These are phyloP conservation scores for Mimosa bimucronata DNA, from an alignment of 306 rosid species.

Conservation along the genomic window DNA sequence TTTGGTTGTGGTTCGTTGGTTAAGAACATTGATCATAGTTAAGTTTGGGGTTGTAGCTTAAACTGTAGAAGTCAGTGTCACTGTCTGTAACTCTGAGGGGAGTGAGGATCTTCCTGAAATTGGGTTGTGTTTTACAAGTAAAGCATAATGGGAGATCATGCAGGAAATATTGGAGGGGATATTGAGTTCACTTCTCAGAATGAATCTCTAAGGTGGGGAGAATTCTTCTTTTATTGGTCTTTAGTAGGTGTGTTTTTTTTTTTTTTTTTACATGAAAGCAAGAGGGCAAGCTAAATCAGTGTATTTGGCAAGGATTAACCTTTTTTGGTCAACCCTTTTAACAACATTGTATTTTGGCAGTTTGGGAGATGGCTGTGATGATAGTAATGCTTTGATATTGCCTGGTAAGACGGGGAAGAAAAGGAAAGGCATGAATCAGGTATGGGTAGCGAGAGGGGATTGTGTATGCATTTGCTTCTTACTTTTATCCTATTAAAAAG, in stretches of 20 bases:
- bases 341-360: conserved; percentile 34
- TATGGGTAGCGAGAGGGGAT: conserved; percentile 21
- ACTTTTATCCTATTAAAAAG: not conserved
- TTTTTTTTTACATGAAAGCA: too few species aligned
- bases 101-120: not conserved
- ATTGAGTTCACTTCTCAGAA: conserved; percentile 31
- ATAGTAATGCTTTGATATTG: conserved; percentile 51
- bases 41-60: not conserved
- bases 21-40: not conserved
- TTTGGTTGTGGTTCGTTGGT: not conserved
- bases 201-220: conserved; percentile 28
- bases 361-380: conserved; percentile 52
- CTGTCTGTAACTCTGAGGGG: not conserved
- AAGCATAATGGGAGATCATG: conserved; percentile 26
- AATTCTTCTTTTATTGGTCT: not conserved
- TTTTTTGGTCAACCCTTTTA: not conserved
- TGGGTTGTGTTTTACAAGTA: not conserved
- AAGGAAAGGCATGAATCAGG: conserved; percentile 58
- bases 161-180: conserved; percentile 18
- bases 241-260: not conserved
- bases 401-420: conserved; percentile 50
- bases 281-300: not conserved
- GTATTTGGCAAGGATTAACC: not conserved
- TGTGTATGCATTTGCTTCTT: not conserved
- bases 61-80: not conserved